Evolutionary conservation across 441 rosid species (phyloP).

Genomic region (Bocquillonia castaneifolia): DNA sequence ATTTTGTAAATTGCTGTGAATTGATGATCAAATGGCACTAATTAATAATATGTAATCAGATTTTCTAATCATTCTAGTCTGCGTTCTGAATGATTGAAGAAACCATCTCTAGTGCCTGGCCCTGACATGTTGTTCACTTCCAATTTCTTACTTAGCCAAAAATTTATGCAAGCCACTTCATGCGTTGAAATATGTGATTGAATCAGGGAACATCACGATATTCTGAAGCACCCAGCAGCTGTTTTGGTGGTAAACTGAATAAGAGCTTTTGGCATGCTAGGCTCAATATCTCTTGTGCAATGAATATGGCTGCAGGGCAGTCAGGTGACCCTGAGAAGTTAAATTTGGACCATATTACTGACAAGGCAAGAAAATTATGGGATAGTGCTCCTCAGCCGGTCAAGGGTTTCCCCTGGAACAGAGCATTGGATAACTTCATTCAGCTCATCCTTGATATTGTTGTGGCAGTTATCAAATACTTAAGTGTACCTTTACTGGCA

Average conservation of each 20-base stretch:
- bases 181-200: constrained; percentile 4
- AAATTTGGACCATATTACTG: constrained; percentile 39
- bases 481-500: constrained; percentile 59
- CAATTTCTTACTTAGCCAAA: background rate
- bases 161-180: background rate
- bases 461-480: constrained; percentile 54
- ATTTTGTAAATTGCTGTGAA: background rate
- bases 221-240: constrained; percentile 20
- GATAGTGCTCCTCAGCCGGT: constrained; percentile 59
- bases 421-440: constrained; percentile 57
- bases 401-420: constrained; percentile 77
- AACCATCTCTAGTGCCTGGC: background rate
- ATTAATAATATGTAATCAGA: background rate
- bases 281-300: constrained; percentile 40
- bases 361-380: constrained; percentile 55
- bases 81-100: background rate
- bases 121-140: background rate
- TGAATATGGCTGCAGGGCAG: constrained; percentile 58
- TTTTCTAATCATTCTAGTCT: background rate
- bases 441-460: constrained; percentile 67
- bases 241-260: constrained; percentile 25
- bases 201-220: constrained; percentile 33
- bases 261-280: constrained; percentile 26
- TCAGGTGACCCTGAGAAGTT: constrained; percentile 57
- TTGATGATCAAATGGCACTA: background rate